Conservation (phyloP, 2,329 filamentous ascomycete genomes). For the Alternaria novae-zelandiae region DNA sequence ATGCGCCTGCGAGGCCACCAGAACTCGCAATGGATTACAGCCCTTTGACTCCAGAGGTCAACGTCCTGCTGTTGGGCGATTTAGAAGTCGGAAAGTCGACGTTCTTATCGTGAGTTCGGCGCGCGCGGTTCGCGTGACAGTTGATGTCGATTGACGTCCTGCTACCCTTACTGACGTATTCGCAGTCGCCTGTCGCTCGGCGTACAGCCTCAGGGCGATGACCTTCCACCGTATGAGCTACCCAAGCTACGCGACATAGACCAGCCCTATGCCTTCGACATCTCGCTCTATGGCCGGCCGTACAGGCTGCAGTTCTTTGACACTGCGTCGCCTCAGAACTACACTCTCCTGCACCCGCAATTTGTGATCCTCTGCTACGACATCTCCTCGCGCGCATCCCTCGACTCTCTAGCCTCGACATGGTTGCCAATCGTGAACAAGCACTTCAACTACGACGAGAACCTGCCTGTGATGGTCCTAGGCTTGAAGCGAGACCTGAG, state of each 20-base stretch:
- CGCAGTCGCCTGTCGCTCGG: conserved; percentile 42
- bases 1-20: conserved; percentile 1
- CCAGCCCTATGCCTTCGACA: conserved; percentile 66
- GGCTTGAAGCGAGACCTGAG: conserved; percentile 66
- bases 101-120: conserved; percentile 63
- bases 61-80: conserved; percentile 65
- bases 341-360: conserved; percentile 60
- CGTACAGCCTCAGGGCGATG: conserved; percentile 30
- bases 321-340: conserved; percentile 63
- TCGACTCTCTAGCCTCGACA: conserved; percentile 54
- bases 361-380: conserved; percentile 66
- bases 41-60: conserved; percentile 31
- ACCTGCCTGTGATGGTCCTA: conserved; percentile 64
- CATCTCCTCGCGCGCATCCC: conserved; percentile 59
- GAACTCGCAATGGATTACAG: conserved; percentile 26
- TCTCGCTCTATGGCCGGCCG: conserved; percentile 61
- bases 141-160: not conserved
- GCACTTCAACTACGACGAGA: conserved; percentile 61
- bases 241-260: conserved; percentile 60
- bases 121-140: not conserved
- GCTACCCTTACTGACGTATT: not conserved
- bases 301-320: conserved; percentile 65
- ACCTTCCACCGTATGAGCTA: conserved; percentile 45
- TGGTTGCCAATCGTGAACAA: conserved; percentile 55
- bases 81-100: conserved; percentile 67